phyloP scores from a whole-genome alignment of 2,329 filamentous ascomycete genomes.

The Colletotrichum cereale region DNA sequence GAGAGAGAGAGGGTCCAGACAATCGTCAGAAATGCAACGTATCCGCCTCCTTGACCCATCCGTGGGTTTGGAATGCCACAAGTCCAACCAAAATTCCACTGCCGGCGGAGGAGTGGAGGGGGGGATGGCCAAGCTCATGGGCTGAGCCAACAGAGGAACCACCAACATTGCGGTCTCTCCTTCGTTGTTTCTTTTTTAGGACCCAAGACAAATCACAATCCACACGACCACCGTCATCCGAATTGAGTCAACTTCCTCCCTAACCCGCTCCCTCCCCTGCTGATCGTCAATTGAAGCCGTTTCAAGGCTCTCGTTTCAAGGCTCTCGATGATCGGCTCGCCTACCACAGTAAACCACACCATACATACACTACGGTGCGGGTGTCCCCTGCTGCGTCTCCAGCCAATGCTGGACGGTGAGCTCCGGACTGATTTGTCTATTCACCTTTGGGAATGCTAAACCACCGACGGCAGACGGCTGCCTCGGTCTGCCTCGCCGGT shows the following conservation, averaged over 20 bases:
- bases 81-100: constrained; percentile 5
- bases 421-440: constrained; percentile 2
- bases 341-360: background rate
- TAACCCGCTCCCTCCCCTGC: constrained; percentile 1
- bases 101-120: background rate
- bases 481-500: constrained; percentile 5
- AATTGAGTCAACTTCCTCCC: constrained; percentile 2
- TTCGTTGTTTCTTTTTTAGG: constrained; percentile 18
- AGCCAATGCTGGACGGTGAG: constrained; percentile 4
- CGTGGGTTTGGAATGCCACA: constrained; percentile 26
- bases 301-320: constrained; percentile 20
- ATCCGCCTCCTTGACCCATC: constrained; percentile 11
- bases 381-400: background rate
- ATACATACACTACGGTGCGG: background rate
- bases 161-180: background rate
- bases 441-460: constrained; percentile 12
- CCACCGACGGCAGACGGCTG: constrained; percentile 6
- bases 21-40: constrained; percentile 25
- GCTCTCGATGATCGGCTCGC: constrained; percentile 6
- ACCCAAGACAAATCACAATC: background rate
- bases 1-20: constrained; percentile 2
- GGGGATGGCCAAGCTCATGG: constrained; percentile 10
- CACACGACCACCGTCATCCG: constrained; percentile 15
- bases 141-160: constrained; percentile 1
- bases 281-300: constrained; percentile 15